Base-by-base conservation (phyloP, 805 yeast species). In the Vanderwaltozyma polyspora region DNA sequence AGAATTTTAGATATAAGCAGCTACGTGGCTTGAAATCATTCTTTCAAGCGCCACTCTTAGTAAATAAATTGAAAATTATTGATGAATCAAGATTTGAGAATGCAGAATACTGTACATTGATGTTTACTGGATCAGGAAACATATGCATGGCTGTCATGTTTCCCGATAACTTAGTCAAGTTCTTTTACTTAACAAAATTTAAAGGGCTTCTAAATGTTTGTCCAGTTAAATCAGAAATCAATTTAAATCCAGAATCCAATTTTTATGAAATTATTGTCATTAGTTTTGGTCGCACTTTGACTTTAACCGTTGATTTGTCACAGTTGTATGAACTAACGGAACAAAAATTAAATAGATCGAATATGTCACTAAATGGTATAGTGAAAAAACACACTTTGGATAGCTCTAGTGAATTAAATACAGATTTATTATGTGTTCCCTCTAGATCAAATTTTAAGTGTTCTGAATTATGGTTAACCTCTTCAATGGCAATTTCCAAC, bases 201-300 rank as follows among this genome's bases (percentile, higher is more conserved):
- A 54, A 52, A 37, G 58, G 58, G 2, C 27, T 51, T n/a, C 42
- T 34, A 29, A 23, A 39, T 11, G 36, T 51, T n/a, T 40, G 43
- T 15, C 34, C 44, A 13, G 38, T 40, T 6, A 14, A 25, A 11
- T 18, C 28, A 3, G 2, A 6, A 9, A 23, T 21, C 17, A 33
- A 33, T 18, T 12, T 11, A 1, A 10, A 22, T 13, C 26, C 16
- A 11, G 9, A 33, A 4, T 23, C 28, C 2, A 18, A 16, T 10
- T 27, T 26, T 16, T 49, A 49, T 29, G 31, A 37, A 15, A 25
- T 49, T 5, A 28, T 41, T n/a, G 39, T 49, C 3, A 39, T 43
- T n/a, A 45, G 51, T 29, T 48, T 44, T 36, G 50, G 50, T 6
- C 39, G 50, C 23, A 37, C 46, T 2, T 27, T 48, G 10, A 25